Evolutionary conservation across 345 rosid genomes (phyloP).

Genomic region (Bruguiera gymnorhiza): DNA sequence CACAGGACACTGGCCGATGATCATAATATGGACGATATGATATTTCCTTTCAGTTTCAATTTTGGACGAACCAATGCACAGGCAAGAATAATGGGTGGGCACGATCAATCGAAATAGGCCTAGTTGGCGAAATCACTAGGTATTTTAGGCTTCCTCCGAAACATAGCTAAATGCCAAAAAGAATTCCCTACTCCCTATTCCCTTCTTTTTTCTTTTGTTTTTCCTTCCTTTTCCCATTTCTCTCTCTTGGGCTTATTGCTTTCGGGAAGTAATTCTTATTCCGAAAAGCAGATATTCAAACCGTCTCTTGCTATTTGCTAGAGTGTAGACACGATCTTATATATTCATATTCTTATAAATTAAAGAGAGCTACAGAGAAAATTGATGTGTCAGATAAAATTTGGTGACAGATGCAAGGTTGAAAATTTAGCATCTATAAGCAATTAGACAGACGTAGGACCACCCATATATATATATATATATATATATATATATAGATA

Average conservation of each 20-base stretch:
- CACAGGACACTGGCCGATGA: too few relatives aligned
- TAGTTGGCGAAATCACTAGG: conserved; percentile 1
- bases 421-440: too few relatives aligned
- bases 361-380: too few relatives aligned
- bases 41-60: conserved; percentile 11
- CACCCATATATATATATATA: not conserved
- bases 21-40: not conserved
- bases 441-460: too few relatives aligned
- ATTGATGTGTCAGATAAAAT: too few relatives aligned
- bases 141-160: conserved; percentile 14
- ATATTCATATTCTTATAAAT: too few relatives aligned
- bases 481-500: too few relatives aligned
- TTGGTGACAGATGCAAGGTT: too few relatives aligned
- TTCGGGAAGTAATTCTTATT: not conserved
- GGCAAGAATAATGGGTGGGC: not conserved
- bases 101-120: not conserved
- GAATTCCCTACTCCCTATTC: not conserved
- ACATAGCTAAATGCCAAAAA: conserved; percentile 22
- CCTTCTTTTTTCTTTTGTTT: not conserved
- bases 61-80: conserved; percentile 5
- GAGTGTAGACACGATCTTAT: too few relatives aligned
- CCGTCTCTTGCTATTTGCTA: too few relatives aligned
- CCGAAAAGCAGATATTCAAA: too few relatives aligned
- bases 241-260: not conserved
- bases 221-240: not conserved